Evolutionary conservation across 2,329 filamentous ascomycete genomes (phyloP), one percentile per base, ranked within the genome.

Genomic region (Colletotrichum viniferum): DNA sequence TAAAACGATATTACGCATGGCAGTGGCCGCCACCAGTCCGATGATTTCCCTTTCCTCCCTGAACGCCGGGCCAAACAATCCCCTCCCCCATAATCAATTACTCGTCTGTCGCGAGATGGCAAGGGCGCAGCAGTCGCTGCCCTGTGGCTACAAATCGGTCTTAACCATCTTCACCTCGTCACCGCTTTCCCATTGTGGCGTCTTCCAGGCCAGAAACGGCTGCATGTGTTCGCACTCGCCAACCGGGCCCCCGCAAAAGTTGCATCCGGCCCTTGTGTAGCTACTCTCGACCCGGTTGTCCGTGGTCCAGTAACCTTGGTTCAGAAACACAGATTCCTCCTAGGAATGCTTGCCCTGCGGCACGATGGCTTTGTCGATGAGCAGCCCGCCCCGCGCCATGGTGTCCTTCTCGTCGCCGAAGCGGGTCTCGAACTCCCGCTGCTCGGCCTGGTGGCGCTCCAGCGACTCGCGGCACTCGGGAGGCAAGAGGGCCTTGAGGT

Each of bases 381-480:
- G 82, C 2, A 91, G 91, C 64, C 86, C 82, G 63, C 87, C 84
- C 69, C 91, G 86, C 52, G 87, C 86, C 74, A 85, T 87, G 73
- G 91, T 90, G 12, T 88, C 84, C 43, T 83, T 87, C 84, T 98
- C 96, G 7, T 90, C 88, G 18, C 90, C 90, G 95, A 96, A 98
- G 77, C 89, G 90, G 36, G 84, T 87, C 82, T 94, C 94, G 94
- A 96, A 98, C 69, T 89, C 85, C 76, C 85, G 83, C 83, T 98
- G 95, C 70, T 89, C 88, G 13, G 85, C 85, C 67, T 92, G 86
- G 4, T 95, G 93, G 69, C 90, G 87, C 66, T 95, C 88, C 77
- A 98, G 96, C 0, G 94, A 94, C 48, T 88, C 86, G 48, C 94
- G 90, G 82, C 95, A 97, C 77, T 95, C 92, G 2, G 89, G 84